These are phyloP conservation scores for Otatea glauca DNA, from an alignment of 176 grass and related monocot species.

Conservation along the genomic window DNA sequence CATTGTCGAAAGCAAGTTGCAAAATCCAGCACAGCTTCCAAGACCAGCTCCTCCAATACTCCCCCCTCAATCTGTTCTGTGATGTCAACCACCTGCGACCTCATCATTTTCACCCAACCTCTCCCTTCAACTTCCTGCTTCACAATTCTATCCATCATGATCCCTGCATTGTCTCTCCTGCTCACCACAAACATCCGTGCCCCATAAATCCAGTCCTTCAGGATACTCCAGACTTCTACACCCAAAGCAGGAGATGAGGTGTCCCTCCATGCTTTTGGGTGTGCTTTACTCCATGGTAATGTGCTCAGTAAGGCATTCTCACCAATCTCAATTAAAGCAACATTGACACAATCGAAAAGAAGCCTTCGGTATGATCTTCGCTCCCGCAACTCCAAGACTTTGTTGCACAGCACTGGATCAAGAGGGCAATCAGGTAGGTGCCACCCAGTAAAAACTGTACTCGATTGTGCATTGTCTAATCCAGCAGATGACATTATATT, in stretches of 20 bases:
- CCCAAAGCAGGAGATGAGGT: constrained; percentile 37
- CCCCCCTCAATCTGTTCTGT: constrained; percentile 53
- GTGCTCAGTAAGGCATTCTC: constrained; percentile 49
- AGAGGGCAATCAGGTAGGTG: constrained; percentile 72
- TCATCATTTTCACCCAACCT: constrained; percentile 56
- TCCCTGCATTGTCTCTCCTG: constrained; percentile 45
- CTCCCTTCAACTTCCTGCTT: constrained; percentile 70
- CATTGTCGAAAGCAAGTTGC: constrained; percentile 21
- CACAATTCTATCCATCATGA: constrained; percentile 58
- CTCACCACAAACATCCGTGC: constrained; percentile 43
- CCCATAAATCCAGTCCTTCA: constrained; percentile 68
- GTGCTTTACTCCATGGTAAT: constrained; percentile 56
- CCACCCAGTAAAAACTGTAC: constrained; percentile 60
- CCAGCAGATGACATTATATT: constrained; percentile 75
- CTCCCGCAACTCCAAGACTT: constrained; percentile 63
- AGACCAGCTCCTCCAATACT: constrained; percentile 69
- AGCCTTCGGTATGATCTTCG: constrained; percentile 65
- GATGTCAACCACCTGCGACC: constrained; percentile 65
- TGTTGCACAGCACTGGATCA: constrained; percentile 63
- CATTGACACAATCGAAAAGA: constrained; percentile 81
- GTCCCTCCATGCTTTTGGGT: constrained; percentile 15
- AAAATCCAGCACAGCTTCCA: constrained; percentile 66
- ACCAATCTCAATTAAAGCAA: constrained; percentile 67
- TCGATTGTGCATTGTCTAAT: constrained; percentile 46
- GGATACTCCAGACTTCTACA: constrained; percentile 62